Evolutionary conservation across 202 grass and related monocot species (phyloP).

Genomic region (Elaeis oleifera): DNA sequence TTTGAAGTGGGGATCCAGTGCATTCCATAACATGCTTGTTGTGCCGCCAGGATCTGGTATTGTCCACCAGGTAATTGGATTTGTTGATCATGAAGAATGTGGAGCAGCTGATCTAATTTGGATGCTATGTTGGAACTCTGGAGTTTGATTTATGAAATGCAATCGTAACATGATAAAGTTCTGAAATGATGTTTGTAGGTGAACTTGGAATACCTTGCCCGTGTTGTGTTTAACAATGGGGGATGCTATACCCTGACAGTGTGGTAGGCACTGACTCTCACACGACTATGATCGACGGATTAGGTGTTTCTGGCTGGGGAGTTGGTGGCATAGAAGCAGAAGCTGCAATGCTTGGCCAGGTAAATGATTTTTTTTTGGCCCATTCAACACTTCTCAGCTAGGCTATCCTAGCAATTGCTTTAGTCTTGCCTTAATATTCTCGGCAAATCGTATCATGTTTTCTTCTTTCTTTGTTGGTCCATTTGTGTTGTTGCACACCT

Average conservation of each 20-base stretch:
- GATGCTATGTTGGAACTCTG: not conserved
- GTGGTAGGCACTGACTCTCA: constrained; percentile 93
- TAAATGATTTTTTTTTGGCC: constrained; percentile 9
- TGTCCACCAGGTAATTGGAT: constrained; percentile 74
- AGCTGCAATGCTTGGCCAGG: constrained; percentile 96
- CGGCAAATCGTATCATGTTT: too few relatives aligned
- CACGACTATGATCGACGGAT: constrained; percentile 95
- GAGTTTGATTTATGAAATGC: constrained; percentile 13
- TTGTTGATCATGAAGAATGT: not conserved
- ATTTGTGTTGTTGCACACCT: too few relatives aligned
- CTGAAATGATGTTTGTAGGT: constrained; percentile 35
- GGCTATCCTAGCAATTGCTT: too few relatives aligned
- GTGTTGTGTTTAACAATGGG: constrained; percentile 81
- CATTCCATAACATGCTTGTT: constrained; percentile 92
- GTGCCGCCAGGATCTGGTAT: constrained; percentile 92
- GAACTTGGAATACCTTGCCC: constrained; percentile 91
- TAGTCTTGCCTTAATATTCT: too few relatives aligned
- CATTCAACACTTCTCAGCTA: not conserved
- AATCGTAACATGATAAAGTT: constrained; percentile 6
- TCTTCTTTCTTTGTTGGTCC: too few relatives aligned
- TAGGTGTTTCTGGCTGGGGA: constrained; percentile 96
- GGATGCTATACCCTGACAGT: constrained; percentile 89
- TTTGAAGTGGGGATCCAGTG: constrained; percentile 84
- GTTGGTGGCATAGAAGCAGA: constrained; percentile 97
- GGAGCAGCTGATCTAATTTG: not conserved